These are phyloP conservation scores for Mrakia gelida DNA, from an alignment of 768 basidiomycete species.

Conservation along the genomic window DNA sequence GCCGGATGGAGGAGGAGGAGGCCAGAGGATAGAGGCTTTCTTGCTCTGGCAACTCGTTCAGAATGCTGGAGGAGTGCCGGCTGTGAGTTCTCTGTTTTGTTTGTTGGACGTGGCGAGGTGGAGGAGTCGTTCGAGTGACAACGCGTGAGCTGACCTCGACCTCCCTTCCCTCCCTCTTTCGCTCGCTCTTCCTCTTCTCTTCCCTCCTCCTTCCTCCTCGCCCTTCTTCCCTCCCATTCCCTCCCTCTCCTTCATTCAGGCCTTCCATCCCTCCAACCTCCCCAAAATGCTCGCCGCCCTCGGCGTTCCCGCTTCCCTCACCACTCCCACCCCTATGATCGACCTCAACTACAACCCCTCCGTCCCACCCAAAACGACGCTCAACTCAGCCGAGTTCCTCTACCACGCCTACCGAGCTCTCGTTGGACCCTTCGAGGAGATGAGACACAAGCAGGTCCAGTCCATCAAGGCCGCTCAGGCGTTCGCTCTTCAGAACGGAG, in stretches of 20 bases:
- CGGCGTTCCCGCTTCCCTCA: neutral
- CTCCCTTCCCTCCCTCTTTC: neutral
- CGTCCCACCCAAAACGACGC: neutral
- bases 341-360: neutral
- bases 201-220: no score
- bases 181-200: neutral
- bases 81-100: neutral
- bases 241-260: neutral
- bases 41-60: neutral
- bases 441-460: neutral
- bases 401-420: neutral
- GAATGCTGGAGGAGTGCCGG: neutral
- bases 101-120: neutral
- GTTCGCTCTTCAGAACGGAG: neutral
- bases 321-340: neutral
- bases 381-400: constrained; percentile 10
- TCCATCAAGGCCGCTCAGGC: neutral
- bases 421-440: constrained; percentile 10
- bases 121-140: no score
- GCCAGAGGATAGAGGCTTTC: constrained; percentile 5
- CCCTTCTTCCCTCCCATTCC: no score
- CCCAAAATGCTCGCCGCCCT: neutral
- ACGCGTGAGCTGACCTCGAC: neutral
- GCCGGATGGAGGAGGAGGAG: constrained; percentile 20
- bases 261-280: neutral